A percentile compares a stretch with the other conserved stretches of the same genome.
These are phyloP conservation scores for Suillus variegatus DNA, from an alignment of 768 basidiomycete species.

Conservation along the genomic window DNA sequence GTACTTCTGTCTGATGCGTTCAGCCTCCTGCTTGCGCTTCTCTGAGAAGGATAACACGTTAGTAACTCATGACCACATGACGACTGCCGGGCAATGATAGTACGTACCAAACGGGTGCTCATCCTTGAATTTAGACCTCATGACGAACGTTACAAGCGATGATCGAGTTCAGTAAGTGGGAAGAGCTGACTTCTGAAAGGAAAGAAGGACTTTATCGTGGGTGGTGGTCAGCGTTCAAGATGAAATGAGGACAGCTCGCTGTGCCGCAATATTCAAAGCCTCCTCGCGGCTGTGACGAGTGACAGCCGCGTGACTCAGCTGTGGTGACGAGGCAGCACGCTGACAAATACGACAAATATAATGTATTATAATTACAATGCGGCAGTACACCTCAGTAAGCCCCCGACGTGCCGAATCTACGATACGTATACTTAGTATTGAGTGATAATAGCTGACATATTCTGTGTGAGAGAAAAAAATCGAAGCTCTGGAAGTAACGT, in stretches of 20 bases:
- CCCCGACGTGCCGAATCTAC: not conserved
- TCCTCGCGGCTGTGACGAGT: slow-evolving; percentile 35
- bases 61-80: slow-evolving; percentile 31
- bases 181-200: slow-evolving; percentile 9
- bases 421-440: not conserved
- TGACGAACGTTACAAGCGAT: slow-evolving; percentile 32
- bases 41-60: slow-evolving; percentile 49
- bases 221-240: slow-evolving; percentile 29
- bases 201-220: slow-evolving; percentile 14
- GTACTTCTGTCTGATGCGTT: slow-evolving; percentile 98
- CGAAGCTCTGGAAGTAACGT: not conserved
- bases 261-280: slow-evolving; percentile 28
- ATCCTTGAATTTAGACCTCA: slow-evolving; percentile 98
- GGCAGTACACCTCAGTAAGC: not conserved
- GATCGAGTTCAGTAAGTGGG: slow-evolving; percentile 10
- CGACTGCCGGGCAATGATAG: slow-evolving; percentile 23
- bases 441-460: not conserved
- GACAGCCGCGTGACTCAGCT: slow-evolving; percentile 30
- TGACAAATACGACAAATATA: not conserved
- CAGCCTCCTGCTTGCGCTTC: slow-evolving; percentile 99
- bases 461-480: not conserved
- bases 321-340: not conserved
- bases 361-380: not conserved
- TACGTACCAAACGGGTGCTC: slow-evolving; percentile 93
- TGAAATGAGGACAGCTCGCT: slow-evolving; percentile 21